Base-by-base conservation (phyloP, 352 stramenopile genomes). In the Pythium insidiosum region DNA sequence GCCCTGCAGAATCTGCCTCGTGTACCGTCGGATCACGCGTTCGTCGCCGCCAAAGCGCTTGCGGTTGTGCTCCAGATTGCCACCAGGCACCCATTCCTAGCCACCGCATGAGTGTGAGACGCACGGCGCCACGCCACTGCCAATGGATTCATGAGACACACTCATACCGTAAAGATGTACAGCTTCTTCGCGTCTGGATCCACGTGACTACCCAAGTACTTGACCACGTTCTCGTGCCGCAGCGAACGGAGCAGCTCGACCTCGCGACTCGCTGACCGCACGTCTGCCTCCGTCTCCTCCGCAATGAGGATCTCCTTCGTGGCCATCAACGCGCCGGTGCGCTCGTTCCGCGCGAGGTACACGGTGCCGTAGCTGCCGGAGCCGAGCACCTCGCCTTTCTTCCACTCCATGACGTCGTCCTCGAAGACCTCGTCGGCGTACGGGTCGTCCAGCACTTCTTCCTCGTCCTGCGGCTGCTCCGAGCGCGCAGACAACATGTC, bases 201-300 rank as follows among this genome's bases (percentile, higher is more conserved):
- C 25, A 89, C 66, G 47, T 92, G 68, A 15, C 77, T 77, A 28
- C 87, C 87, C 15, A 93, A 57, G 50, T 96, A 96, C 41, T 67
- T 67, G 38, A 96, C 84, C 56, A 96, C 94, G 52, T 96, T 95
- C 15, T 60, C 54, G 59, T 96, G 87, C 29, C 73, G 58, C 9
- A 96, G 62, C n/a, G 69, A 79, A 39, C 73, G 71, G 66, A 96
- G 77, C 5, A 95, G 47, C 46, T 92, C 68, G 24, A 96, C 80
- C 57, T 96, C 84, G 19, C 51, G 48, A 54, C 63, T 72, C 13
- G 71, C 52, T n/a, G 47, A 47, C 7, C 30, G 34, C 12, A 61
- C 50, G 38, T 70, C 61, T 21, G 47, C 49, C 12, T 61, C 47
- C 13, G 38, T 55, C 12, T 73, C 58, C 3, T 60, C 58, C 2